Conservation (phyloP, 257 asterid species). For the Parsonsia alboflavescens region DNA sequence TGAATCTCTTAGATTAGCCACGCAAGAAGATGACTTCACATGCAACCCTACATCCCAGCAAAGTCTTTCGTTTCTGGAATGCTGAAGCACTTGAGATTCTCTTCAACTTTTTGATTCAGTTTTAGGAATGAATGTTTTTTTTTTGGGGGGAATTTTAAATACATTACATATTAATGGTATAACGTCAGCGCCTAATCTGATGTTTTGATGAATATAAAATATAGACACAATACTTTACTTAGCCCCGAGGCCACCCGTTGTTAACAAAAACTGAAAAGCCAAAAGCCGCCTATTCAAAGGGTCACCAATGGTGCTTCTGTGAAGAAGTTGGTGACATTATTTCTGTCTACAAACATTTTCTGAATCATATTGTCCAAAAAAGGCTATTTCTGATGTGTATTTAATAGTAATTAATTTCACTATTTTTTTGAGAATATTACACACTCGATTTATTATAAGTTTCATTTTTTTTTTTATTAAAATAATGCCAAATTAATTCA, state of each 20-base stretch:
- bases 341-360: neutral
- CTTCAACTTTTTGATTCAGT: neutral
- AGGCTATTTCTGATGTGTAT: too few relatives aligned
- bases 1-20: neutral
- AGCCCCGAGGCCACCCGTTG: neutral
- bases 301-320: neutral
- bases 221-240: neutral
- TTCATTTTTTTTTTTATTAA: too few relatives aligned
- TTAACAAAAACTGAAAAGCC: constrained; percentile 7
- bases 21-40: neutral
- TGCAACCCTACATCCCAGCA: neutral
- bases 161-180: neutral
- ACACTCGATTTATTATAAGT: too few relatives aligned
- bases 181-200: neutral
- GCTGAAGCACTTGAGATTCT: neutral
- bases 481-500: too few relatives aligned
- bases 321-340: neutral
- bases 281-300: neutral
- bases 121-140: neutral
- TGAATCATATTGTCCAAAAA: too few relatives aligned
- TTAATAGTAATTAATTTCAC: too few relatives aligned
- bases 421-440: too few relatives aligned
- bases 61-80: neutral
- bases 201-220: neutral
- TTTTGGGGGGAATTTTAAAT: neutral